Conservation (phyloP, 2,329 filamentous ascomycete genomes). For the Daldinia eschscholtzii region DNA sequence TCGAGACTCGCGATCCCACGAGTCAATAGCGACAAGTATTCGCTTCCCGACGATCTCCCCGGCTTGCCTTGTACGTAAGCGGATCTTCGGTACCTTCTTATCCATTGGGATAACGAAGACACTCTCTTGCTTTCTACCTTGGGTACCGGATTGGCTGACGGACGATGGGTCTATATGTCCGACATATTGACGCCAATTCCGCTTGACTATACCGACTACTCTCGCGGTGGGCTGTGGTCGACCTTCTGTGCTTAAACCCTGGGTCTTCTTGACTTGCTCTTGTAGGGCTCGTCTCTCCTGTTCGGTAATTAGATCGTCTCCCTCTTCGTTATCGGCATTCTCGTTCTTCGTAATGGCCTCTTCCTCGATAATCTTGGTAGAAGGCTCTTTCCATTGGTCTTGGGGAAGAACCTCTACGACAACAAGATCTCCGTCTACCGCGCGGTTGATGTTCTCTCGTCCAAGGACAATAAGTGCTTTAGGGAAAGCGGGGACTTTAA, state of each 20-base stretch:
- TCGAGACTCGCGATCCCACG: constrained; percentile 93
- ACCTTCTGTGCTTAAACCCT: constrained; percentile 80
- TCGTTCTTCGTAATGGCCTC: constrained; percentile 92
- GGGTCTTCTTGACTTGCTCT: constrained; percentile 89
- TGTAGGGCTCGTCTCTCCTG: constrained; percentile 88
- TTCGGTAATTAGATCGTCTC: constrained; percentile 83
- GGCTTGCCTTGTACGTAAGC: constrained; percentile 90
- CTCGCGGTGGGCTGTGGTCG: constrained; percentile 89
- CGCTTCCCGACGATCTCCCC: constrained; percentile 90
- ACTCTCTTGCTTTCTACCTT: constrained; percentile 87
- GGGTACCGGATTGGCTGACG: constrained; percentile 77
- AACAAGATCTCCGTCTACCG: constrained; percentile 91
- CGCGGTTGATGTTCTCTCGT: constrained; percentile 94
- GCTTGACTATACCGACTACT: constrained; percentile 91
- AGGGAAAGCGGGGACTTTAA: constrained; percentile 90
- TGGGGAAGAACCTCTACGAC: constrained; percentile 93
- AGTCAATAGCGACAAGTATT: constrained; percentile 91
- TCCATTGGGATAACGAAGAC: constrained; percentile 99
- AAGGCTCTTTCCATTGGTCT: constrained; percentile 97
- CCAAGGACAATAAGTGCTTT: constrained; percentile 90
- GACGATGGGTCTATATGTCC: constrained; percentile 93
- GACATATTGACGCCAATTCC: constrained; percentile 98
- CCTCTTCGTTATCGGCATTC: constrained; percentile 86
- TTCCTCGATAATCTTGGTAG: constrained; percentile 95
- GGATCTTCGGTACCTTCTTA: constrained; percentile 96